A percentile compares a stretch with the other conserved stretches of the same genome.
phyloP scores from a whole-genome alignment of 192 early-diverging fungal species.

The Funneliformis mosseae region DNA sequence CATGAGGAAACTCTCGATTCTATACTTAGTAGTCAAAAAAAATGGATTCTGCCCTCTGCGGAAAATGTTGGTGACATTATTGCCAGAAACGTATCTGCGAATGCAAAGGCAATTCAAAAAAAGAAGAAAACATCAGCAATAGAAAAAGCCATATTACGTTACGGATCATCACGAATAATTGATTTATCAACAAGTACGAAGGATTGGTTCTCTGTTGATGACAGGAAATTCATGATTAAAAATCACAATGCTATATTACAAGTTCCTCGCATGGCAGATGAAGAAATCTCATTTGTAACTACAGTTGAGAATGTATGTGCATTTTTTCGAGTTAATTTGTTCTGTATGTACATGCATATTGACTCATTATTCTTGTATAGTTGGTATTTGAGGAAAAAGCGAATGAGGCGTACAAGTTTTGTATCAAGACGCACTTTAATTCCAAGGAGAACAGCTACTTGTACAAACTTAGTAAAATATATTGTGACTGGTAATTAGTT shows the following conservation, averaged over 20 bases:
- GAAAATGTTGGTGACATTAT: conserved; percentile 28
- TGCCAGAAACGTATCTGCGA: conserved; percentile 11
- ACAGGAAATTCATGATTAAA: conserved; percentile 30
- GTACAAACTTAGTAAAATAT: conserved; percentile 32
- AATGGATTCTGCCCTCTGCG: conserved; percentile 28
- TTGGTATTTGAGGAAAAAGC: conserved; percentile 12
- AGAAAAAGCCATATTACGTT: conserved; percentile 31
- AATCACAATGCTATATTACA: conserved; percentile 22
- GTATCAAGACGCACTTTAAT: conserved; percentile 15
- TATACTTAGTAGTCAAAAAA: background rate
- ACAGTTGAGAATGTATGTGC: conserved; percentile 23
- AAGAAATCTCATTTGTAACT: conserved; percentile 24
- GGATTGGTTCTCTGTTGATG: conserved; percentile 27
- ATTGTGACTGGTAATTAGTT: conserved; percentile 30
- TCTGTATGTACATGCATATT: conserved; percentile 11
- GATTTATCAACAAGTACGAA: conserved; percentile 30
- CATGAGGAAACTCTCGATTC: conserved; percentile 20
- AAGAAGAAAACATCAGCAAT: conserved; percentile 22
- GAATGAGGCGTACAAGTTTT: conserved; percentile 26
- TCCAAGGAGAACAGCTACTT: conserved; percentile 34
- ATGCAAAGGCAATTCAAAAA: conserved; percentile 26
- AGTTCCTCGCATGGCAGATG: conserved; percentile 13
- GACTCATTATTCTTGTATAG: conserved; percentile 31
- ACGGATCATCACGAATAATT: conserved; percentile 31
- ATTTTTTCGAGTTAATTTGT: conserved; percentile 18